These are phyloP conservation scores for Tephrocybe sp. DNA, from an alignment of 768 basidiomycete species.

Conservation along the genomic window DNA sequence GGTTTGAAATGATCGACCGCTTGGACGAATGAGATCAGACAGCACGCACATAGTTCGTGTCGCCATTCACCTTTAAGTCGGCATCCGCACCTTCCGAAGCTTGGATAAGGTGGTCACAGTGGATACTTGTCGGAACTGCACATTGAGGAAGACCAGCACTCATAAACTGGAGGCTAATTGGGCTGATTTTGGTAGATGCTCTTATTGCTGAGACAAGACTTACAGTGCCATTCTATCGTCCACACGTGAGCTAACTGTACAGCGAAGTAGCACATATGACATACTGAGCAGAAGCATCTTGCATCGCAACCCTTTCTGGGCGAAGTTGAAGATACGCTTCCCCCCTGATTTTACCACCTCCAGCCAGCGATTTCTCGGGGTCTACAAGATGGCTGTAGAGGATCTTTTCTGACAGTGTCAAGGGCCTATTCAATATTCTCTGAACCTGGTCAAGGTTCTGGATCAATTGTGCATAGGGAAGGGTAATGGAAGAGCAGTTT, in stretches of 20 bases:
- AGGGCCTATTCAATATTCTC: conserved; percentile 67
- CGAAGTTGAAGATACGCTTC: conserved; percentile 87
- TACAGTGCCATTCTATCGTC: conserved; percentile 76
- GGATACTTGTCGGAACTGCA: conserved; percentile 89
- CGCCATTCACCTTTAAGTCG: conserved; percentile 69
- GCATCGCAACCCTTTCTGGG: conserved; percentile 97
- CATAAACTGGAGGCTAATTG: conserved; percentile 89
- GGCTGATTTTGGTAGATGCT: not conserved
- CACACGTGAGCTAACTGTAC: conserved; percentile 8
- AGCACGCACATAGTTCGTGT: not conserved
- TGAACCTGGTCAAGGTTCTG: conserved; percentile 72
- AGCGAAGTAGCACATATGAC: conserved; percentile 26
- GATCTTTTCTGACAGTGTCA: conserved; percentile 98
- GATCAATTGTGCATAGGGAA: conserved; percentile 76
- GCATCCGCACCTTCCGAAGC: conserved; percentile 85
- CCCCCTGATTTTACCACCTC: conserved; percentile 73
- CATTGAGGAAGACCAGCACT: conserved; percentile 84
- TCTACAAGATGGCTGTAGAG: conserved; percentile 90
- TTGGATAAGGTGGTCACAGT: conserved; percentile 98
- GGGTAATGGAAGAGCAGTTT: conserved; percentile 67
- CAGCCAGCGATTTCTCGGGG: conserved; percentile 67
- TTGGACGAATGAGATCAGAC: conserved; percentile 26
- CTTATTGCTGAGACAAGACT: conserved; percentile 25
- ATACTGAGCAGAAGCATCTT: conserved; percentile 90
- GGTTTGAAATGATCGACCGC: conserved; percentile 84